A percentile compares a stretch with the other conserved stretches of the same genome.
These are phyloP conservation scores for Picea glauca DNA, from an alignment of 75 land plant genomes.

Conservation along the genomic window DNA sequence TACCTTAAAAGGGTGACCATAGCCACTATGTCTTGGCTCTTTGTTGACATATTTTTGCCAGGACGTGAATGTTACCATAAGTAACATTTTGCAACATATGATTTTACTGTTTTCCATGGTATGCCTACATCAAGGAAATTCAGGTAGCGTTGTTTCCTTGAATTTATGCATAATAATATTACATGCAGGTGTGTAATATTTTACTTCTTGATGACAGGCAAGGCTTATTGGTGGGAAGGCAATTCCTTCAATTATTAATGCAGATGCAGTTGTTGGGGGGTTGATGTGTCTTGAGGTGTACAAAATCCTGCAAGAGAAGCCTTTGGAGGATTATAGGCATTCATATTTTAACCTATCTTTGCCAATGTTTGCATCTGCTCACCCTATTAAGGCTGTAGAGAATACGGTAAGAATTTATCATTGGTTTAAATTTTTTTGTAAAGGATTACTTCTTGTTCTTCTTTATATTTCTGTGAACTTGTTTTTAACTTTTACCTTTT, in stretches of 20 bases:
- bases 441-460: background rate
- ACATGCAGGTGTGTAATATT: background rate
- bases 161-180: background rate
- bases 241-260: slow-evolving; percentile 39
- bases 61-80: background rate
- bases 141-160: background rate
- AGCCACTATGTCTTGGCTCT: too few relatives aligned
- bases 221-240: slow-evolving; percentile 44
- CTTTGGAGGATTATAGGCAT: slow-evolving; percentile 35
- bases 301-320: slow-evolving; percentile 35
- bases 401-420: slow-evolving; percentile 22
- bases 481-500: background rate
- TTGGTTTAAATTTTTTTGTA: background rate
- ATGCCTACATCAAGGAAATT: slow-evolving; percentile 8
- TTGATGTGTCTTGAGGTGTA: slow-evolving; percentile 56
- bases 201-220: slow-evolving; percentile 25
- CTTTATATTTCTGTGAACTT: background rate
- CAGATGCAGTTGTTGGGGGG: slow-evolving; percentile 48
- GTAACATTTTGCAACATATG: background rate
- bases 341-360: slow-evolving; percentile 45
- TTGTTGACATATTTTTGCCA: background rate
- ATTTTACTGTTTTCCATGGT: background rate
- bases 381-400: slow-evolving; percentile 45
- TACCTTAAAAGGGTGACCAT: too few relatives aligned
- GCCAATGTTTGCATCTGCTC: slow-evolving; percentile 40